Conservation (phyloP, 306 rosid genomes). For the Dryas alaskensis region DNA sequence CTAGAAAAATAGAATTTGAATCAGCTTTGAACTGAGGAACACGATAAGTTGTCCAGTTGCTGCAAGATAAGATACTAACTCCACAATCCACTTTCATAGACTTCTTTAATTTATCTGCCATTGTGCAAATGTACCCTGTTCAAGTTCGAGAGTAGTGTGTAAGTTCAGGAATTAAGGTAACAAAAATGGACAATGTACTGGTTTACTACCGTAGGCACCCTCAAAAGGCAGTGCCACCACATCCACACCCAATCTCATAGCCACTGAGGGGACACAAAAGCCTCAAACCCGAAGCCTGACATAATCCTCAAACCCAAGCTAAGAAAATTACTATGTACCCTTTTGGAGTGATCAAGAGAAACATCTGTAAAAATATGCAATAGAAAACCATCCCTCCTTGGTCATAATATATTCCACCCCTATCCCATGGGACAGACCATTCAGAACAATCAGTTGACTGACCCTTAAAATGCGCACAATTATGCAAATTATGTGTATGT, state of each 20-base stretch:
- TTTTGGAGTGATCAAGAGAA: not conserved
- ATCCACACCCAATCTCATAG: no score
- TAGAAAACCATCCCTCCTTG: not conserved
- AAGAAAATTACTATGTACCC: not conserved
- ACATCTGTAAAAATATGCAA: not conserved
- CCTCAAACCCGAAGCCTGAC: not conserved
- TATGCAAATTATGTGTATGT: not conserved
- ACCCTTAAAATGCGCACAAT: not conserved
- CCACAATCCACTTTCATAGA: conserved; percentile 8
- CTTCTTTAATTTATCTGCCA: not conserved
- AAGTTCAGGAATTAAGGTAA: not conserved
- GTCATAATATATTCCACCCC: not conserved
- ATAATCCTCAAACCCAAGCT: not conserved
- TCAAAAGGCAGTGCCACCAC: not conserved
- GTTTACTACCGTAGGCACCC: not conserved
- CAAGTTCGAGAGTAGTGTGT: not conserved
- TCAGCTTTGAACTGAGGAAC: conserved; percentile 6
- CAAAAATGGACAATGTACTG: not conserved
- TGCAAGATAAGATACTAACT: not conserved
- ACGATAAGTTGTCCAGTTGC: not conserved
- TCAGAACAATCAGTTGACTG: not conserved
- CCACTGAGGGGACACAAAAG: no score
- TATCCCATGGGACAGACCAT: not conserved
- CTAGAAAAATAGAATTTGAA: not conserved
- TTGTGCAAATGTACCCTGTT: not conserved